phyloP scores from a whole-genome alignment of 331 rosid genomes.

The Prunus yedoensis region DNA sequence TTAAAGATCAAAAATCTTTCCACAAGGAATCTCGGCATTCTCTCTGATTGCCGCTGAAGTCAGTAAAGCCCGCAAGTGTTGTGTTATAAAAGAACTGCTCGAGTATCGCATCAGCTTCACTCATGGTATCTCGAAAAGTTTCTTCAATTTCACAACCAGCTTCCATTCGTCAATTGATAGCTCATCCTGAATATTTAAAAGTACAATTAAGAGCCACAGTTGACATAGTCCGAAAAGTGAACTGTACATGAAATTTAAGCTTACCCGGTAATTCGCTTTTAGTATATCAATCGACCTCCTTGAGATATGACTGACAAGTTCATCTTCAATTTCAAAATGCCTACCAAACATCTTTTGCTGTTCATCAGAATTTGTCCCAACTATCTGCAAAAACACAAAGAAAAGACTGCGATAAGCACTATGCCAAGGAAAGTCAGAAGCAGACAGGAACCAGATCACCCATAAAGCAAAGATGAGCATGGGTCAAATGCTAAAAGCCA shows the following conservation, averaged over 20 bases:
- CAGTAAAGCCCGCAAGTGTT: neutral
- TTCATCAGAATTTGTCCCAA: constrained; percentile 76
- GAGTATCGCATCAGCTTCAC: neutral
- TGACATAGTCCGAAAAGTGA: neutral
- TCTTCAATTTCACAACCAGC: constrained; percentile 82
- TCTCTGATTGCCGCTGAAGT: neutral
- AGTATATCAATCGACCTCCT: constrained; percentile 88
- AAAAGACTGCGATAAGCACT: constrained; percentile 4
- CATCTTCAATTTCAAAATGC: constrained; percentile 95
- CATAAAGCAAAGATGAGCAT: neutral
- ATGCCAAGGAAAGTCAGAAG: neutral
- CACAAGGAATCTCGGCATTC: neutral
- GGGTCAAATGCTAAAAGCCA: neutral
- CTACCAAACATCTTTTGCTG: constrained; percentile 96
- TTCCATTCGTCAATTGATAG: constrained; percentile 72
- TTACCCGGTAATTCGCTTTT: constrained; percentile 57
- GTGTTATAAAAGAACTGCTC: neutral
- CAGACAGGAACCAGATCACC: neutral
- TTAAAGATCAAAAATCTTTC: neutral
- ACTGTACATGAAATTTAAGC: neutral
- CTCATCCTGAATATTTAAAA: constrained; percentile 57
- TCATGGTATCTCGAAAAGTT: constrained; percentile 74
- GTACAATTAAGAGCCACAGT: neutral
- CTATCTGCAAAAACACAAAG: constrained; percentile 55
- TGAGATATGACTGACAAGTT: constrained; percentile 90